Base-by-base conservation (phyloP, 805 yeast genomes). In the Sugiyamaella qingdaonensis region DNA sequence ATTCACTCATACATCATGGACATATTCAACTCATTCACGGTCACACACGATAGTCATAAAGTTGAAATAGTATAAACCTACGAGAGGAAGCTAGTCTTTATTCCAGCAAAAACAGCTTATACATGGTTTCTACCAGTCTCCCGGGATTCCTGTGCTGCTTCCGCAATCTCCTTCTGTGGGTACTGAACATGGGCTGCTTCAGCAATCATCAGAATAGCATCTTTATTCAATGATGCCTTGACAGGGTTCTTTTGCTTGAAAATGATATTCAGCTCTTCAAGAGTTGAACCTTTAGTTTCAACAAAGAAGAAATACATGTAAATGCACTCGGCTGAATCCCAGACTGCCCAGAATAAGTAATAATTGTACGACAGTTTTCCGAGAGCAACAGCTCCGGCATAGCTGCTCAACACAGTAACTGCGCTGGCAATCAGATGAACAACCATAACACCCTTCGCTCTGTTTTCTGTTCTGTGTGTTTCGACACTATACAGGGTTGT, bases 281-380 rank as follows among this genome's bases (percentile, higher is more conserved):
- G 47, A 1, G 61, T 55, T n/a, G 54, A 52, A 4, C 55, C 62
- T 31, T 46, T 55, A 21, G 61, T 59, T 50, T 57, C 62, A 21
- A 59, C 62, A 45, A 59, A 57, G 52, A 51, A 37, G 42, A 59
- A 57, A 24, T 57, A 57, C 18, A 57, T 84, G 67, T 82, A 34
- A 7, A 36, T 47, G 18, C 59, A 56, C 46, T 68, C 65, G 33
- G 61, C 54, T 2, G 60, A 16, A 52, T 63, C 66, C 66, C 68
- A 68, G 48, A 66, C 58, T 10, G 57, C 64, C 47, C 55, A 68
- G 51, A 68, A 62, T 3, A 67, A 64, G 49, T 65, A 68, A 51
- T 61, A 66, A 66, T 66, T 63, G 51, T 63, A 64, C 54, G 34
- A 66, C 5, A 34, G 67, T 37, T 63, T 65, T 47, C 60, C 43